phyloP scores from a whole-genome alignment of 2,329 filamentous ascomycete species.

The Aspergillus udagawae region DNA sequence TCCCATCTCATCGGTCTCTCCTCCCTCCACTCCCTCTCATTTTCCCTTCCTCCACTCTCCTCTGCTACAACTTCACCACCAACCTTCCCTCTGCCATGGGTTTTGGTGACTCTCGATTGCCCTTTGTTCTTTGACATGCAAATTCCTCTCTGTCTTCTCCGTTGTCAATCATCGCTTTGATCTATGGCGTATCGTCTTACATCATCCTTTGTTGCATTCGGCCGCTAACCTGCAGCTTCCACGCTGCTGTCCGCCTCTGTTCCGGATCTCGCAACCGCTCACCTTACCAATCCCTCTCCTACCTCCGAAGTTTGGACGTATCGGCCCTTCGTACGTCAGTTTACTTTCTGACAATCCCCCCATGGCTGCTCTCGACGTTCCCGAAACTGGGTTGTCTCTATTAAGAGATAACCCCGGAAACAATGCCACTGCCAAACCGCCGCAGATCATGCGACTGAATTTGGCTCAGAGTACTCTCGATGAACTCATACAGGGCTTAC shows the following conservation, averaged over 20 bases:
- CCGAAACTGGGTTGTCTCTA: conserved; percentile 40
- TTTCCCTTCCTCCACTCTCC: conserved; percentile 2
- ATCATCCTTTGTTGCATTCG: conserved; percentile 29
- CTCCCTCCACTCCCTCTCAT: conserved; percentile 13
- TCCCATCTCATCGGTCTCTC: conserved; percentile 19
- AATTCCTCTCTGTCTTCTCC: conserved; percentile 9
- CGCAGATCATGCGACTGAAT: conserved; percentile 46
- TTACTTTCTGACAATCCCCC: conserved; percentile 9
- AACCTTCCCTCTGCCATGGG: conserved; percentile 16
- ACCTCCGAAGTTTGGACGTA: conserved; percentile 4
- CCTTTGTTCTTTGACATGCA: conserved; percentile 17
- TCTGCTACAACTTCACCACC: conserved; percentile 6
- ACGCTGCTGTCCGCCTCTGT: conserved; percentile 33
- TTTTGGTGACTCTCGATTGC: conserved; percentile 12
- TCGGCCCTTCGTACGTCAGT: conserved; percentile 4
- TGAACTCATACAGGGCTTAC: conserved; percentile 43
- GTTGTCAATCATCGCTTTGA: conserved; percentile 17
- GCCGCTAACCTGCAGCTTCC: conserved; percentile 36
- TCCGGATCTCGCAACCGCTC: conserved; percentile 15
- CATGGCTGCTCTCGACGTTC: conserved; percentile 37
- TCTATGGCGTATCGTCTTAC: conserved; percentile 31
- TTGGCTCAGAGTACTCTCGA: conserved; percentile 42
- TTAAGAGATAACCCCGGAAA: conserved; percentile 27
- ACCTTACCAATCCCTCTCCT: conserved; percentile 12
- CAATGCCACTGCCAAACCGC: conserved; percentile 28